Percentiles rank a stretch among this genome's conserved stretches.
phyloP scores from a whole-genome alignment of 1,139 yeast species.

The Pneumocystis wakefieldiae region DNA sequence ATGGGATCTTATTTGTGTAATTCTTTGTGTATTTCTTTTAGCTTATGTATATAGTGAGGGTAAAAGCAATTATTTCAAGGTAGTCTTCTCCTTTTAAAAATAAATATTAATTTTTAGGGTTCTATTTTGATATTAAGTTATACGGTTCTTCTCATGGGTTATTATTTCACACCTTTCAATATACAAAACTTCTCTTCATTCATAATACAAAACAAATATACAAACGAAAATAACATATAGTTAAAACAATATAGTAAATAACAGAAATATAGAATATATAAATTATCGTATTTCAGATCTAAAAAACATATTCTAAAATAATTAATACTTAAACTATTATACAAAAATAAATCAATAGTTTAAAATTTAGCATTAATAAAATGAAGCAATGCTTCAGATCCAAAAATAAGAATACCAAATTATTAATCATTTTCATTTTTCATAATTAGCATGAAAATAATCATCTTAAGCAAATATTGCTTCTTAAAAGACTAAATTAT shows the following conservation, averaged over 20 bases:
- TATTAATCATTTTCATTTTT: background rate
- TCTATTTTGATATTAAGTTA: conserved; percentile 72
- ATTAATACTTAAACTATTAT: background rate
- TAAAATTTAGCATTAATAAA: background rate
- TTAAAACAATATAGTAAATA: background rate
- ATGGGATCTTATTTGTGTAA: conserved; percentile 85
- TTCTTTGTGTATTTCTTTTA: conserved; percentile 74
- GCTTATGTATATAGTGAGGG: conserved; percentile 95
- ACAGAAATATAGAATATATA: background rate
- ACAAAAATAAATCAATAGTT: background rate
- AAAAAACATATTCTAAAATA: background rate
- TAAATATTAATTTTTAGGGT: conserved; percentile 30
- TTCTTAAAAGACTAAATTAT: background rate
- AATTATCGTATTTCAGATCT: background rate
- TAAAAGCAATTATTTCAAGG: conserved; percentile 80
- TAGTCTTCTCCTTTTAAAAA: background rate
- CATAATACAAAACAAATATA: background rate
- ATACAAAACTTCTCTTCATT: background rate
- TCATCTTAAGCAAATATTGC: background rate
- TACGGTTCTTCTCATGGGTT: conserved; percentile 63
- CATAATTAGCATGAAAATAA: background rate
- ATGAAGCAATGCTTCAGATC: background rate
- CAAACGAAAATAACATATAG: background rate
- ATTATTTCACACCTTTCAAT: conserved; percentile 40
- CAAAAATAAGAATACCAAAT: background rate